These are phyloP conservation scores for Backusella westeae DNA, from an alignment of 192 early-diverging fungal species.

Conservation along the genomic window DNA sequence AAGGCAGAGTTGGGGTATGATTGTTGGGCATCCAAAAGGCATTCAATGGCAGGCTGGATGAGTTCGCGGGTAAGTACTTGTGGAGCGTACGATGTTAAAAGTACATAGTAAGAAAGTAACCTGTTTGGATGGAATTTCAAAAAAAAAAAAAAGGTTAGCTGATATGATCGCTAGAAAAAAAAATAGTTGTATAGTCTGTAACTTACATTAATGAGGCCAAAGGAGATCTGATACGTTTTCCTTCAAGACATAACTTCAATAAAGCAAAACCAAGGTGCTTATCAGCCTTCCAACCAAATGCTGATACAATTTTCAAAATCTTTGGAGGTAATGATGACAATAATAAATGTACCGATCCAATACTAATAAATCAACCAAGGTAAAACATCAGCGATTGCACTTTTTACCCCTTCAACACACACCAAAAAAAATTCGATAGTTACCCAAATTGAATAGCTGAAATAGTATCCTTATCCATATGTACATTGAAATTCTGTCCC, in stretches of 20 bases:
- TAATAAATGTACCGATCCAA: constrained; percentile 35
- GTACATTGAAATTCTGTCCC: constrained; percentile 31
- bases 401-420: background rate
- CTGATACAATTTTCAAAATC: constrained; percentile 41
- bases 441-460: constrained; percentile 42
- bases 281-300: constrained; percentile 55
- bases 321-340: constrained; percentile 32
- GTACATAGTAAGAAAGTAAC: constrained; percentile 35
- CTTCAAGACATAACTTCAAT: constrained; percentile 43
- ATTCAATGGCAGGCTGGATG: constrained; percentile 35
- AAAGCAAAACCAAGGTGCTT: constrained; percentile 55
- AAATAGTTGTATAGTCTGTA: background rate
- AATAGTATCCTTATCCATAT: constrained; percentile 35
- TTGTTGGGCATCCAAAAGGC: constrained; percentile 34
- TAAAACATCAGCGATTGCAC: background rate
- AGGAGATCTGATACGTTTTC: constrained; percentile 49
- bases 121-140: background rate
- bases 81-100: constrained; percentile 35
- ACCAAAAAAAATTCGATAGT: background rate
- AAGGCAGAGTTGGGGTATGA: constrained; percentile 37
- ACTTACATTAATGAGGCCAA: constrained; percentile 53
- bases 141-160: background rate
- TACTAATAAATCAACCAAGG: constrained; percentile 15
- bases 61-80: constrained; percentile 32
- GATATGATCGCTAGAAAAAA: background rate